Evolutionary conservation across 331 rosid species (phyloP), one percentile per base, ranked within the genome.

Genomic region (Malus hybrid): DNA sequence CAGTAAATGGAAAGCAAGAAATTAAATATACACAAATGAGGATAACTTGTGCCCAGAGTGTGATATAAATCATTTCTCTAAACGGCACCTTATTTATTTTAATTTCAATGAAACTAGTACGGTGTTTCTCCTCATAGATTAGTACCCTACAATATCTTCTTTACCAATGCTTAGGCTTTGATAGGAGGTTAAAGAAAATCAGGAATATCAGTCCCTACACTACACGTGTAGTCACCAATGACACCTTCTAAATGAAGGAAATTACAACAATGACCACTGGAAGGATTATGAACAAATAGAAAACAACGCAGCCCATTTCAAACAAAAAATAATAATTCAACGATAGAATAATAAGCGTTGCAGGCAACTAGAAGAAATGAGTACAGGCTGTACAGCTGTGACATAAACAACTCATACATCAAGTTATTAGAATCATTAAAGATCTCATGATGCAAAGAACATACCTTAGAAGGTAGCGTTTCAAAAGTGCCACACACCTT

Each of bases 401-500:
- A 78, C 29, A 76, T 46, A 61, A 28, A 76, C 48, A n/a, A 46
- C 65, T 44, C 75, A 74, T 29, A 39, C 34, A 78, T 72, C 69
- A 28, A 64, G 69, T 20, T 31, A 33, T 31, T 27, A 44, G 74
- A 76, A 72, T 70, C 14, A 54, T 27, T 64, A 75, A 81, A 77
- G 33, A 59, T 68, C 52, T 73, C 73, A 36, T 28, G 19, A 69
- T 64, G 22, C 12, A 62, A 52, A 77, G 72, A 79, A 80, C 90
- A 79, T 86, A 95, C 99, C 99, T 85, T 78, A 95, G 82, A 68
- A 95, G 93, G 81, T 90, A 88, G 81, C 98, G 97, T 84, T 95
- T 95, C 81, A 95, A 78, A 73, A 95, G 94, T 54, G 97, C 97
- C 82, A 95, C 96, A 63, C 98, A 95, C 86, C 98, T 90, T 74